Evolutionary conservation across 208 protist species (phyloP).

Genomic region (Trypanosomatidae sp.): DNA sequence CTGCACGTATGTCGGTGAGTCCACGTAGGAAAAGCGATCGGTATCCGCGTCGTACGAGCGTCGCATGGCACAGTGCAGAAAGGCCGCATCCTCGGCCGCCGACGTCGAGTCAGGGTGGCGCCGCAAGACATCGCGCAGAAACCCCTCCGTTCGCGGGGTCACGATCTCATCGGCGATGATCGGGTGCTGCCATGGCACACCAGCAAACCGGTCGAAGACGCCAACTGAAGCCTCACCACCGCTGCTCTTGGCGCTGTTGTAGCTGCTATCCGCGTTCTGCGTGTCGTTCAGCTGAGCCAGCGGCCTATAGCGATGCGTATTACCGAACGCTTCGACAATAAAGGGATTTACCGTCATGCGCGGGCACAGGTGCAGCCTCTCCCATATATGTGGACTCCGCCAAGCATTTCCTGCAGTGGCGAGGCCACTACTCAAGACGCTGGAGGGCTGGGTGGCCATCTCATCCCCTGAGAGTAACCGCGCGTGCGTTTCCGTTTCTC

Average conservation of each 20-base stretch:
- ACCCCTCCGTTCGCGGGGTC: slow-evolving; percentile 13
- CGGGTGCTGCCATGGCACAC: slow-evolving; percentile 14
- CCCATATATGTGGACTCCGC: neutral
- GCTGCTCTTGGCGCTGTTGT: neutral
- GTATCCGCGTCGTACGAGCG: slow-evolving; percentile 21
- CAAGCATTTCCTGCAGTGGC: neutral
- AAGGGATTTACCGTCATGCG: slow-evolving; percentile 15
- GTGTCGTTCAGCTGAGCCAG: neutral
- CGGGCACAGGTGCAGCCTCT: slow-evolving; percentile 12
- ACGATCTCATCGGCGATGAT: slow-evolving; percentile 10
- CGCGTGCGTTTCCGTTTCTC: neutral
- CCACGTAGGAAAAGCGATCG: slow-evolving; percentile 17
- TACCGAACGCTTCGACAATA: slow-evolving; percentile 19
- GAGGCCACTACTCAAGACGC: neutral
- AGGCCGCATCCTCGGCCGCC: slow-evolving; percentile 8
- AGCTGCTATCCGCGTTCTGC: neutral
- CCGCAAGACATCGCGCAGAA: slow-evolving; percentile 6
- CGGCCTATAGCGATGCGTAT: slow-evolving; percentile 18
- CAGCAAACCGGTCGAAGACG: neutral
- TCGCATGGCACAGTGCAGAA: slow-evolving; percentile 22
- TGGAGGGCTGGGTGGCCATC: neutral
- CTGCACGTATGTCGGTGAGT: slow-evolving; percentile 1
- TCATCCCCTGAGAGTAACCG: neutral
- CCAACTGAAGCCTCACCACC: neutral
- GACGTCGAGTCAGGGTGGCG: neutral